phyloP scores from a whole-genome alignment of 2,329 filamentous ascomycete species.

The Aspergillus tanneri region DNA sequence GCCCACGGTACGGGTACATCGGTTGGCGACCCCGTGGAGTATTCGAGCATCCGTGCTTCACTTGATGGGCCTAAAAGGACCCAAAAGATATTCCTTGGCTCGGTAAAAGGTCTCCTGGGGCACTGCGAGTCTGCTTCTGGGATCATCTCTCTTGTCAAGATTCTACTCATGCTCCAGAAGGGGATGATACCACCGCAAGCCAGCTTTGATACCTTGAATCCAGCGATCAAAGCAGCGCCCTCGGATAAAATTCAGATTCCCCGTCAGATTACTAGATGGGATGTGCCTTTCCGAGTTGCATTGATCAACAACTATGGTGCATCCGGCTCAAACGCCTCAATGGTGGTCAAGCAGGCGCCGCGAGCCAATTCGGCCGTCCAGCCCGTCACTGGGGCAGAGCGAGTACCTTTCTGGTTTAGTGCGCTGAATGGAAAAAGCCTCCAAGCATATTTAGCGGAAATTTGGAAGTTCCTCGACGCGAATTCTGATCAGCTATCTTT shows the following conservation, averaged over 20 bases:
- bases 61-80: slow-evolving; percentile 14
- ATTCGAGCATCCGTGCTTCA: slow-evolving; percentile 18
- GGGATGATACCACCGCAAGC: slow-evolving; percentile 27
- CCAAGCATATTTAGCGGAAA: too few species aligned
- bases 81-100: slow-evolving; percentile 22
- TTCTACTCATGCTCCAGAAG: slow-evolving; percentile 29
- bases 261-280: slow-evolving; percentile 13
- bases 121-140: slow-evolving; percentile 36
- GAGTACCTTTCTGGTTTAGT: too few species aligned
- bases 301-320: slow-evolving; percentile 26
- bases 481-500: too few species aligned
- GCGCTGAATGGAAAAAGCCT: too few species aligned
- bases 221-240: slow-evolving; percentile 12
- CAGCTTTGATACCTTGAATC: slow-evolving; percentile 24
- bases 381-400: too few species aligned
- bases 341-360: slow-evolving; percentile 23
- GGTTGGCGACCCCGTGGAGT: slow-evolving; percentile 32
- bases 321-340: slow-evolving; percentile 19
- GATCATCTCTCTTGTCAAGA: slow-evolving; percentile 29
- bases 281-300: slow-evolving; percentile 17
- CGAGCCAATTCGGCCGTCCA: background rate
- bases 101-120: slow-evolving; percentile 36
- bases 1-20: slow-evolving; percentile 35
- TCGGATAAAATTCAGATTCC: slow-evolving; percentile 14
- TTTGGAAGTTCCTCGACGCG: too few species aligned